Conservation (phyloP, 1,284 basidiomycete species). For the Leccinum olivaceoglutinosum region DNA sequence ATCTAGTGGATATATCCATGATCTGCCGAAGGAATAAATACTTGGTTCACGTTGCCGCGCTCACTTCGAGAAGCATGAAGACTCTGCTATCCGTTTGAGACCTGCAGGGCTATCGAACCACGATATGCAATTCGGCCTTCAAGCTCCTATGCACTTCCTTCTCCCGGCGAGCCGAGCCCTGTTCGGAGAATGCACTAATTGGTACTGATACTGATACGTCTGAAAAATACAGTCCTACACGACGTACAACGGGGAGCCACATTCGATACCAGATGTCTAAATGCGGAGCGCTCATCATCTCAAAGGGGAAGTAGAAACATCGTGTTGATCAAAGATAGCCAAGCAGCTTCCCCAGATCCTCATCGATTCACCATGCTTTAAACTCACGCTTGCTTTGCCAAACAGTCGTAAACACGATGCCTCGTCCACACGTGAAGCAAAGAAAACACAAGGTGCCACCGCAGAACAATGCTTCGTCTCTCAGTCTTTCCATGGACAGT, state of each 20-base stretch:
- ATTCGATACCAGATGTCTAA: too few species aligned
- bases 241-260: too few species aligned
- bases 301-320: not conserved
- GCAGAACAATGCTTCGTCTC: not conserved
- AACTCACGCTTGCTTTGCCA: too few species aligned
- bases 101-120: too few species aligned
- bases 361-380: too few species aligned
- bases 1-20: not conserved
- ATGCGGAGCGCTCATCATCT: not conserved
- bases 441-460: conserved; percentile 12
- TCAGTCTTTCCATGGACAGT: not conserved
- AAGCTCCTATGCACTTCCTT: too few species aligned
- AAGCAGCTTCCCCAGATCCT: not conserved
- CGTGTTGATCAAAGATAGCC: not conserved
- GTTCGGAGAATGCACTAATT: too few species aligned
- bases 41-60: not conserved
- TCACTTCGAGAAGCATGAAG: not conserved
- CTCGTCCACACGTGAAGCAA: conserved; percentile 27
- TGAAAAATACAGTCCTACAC: too few species aligned
- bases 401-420: conserved; percentile 14
- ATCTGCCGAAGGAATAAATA: not conserved
- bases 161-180: too few species aligned
- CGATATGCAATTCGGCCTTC: too few species aligned
- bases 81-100: not conserved
- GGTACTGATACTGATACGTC: too few species aligned